These are phyloP conservation scores for Fusarium duplospermum DNA, from an alignment of 2,329 filamentous ascomycete species.

Conservation along the genomic window DNA sequence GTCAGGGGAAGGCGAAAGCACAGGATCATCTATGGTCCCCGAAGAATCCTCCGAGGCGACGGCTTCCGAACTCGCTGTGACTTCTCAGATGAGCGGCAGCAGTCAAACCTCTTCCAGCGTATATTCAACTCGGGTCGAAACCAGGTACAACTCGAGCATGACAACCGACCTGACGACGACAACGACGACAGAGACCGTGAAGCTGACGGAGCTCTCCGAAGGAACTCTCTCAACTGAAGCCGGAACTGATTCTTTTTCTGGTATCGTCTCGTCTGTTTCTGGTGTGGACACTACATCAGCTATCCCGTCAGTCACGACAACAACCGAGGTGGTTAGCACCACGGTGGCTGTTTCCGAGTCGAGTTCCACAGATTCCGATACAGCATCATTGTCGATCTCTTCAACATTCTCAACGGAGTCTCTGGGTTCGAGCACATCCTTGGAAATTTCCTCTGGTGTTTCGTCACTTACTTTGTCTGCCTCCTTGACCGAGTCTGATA, in stretches of 20 bases:
- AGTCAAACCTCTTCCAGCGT: neutral
- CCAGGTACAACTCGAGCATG: neutral
- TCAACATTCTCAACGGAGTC: neutral
- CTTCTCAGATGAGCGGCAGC: neutral
- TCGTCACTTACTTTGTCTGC: neutral
- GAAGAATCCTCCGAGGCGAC: neutral
- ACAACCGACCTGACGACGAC: neutral
- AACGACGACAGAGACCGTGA: neutral
- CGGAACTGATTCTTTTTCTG: slow-evolving; percentile 1
- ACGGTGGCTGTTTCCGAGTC: slow-evolving; percentile 18
- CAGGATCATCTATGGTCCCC: neutral
- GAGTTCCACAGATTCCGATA: neutral
- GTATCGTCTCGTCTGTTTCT: neutral
- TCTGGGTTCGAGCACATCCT: neutral
- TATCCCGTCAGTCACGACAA: slow-evolving; percentile 15
- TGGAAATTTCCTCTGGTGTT: neutral
- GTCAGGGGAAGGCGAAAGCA: neutral
- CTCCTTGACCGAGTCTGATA: slow-evolving; percentile 2
- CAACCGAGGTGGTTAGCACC: slow-evolving; percentile 22
- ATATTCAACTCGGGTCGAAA: neutral
- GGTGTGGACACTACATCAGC: neutral
- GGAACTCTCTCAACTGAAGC: neutral
- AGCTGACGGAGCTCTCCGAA: neutral
- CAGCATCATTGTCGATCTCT: neutral
- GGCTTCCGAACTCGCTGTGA: neutral